Evolutionary conservation across 2,329 filamentous ascomycete genomes (phyloP), one percentile per base, ranked within the genome.

Genomic region (Dichotomopilus funicola): DNA sequence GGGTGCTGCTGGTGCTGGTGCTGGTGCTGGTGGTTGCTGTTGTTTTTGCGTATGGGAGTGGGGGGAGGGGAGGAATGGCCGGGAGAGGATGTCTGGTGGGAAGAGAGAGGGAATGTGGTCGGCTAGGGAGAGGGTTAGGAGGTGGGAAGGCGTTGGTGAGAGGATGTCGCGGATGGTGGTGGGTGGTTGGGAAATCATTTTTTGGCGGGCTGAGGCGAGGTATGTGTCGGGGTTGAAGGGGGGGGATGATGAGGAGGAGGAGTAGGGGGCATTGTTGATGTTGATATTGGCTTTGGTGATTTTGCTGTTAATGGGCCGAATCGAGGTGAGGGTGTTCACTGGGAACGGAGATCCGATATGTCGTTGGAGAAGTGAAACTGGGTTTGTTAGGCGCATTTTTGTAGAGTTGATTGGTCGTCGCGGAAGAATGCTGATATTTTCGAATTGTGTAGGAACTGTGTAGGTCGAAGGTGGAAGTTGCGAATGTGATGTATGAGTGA

Each of bases 1-100:
- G 4, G 27, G 43, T 12, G 43, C 2, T 34, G 7, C 1, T 5
- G 27, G 43, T 12, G 43, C 2, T 34, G 7, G 2, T 42, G 6
- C 13, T 42, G 38, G 38, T 41, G 40, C 6, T 42, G 40, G 10
- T 13, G 40, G 40, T 42, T 11, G 40, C 6, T 40, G 8, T 12
- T 40, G 8, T 12, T 40, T 9, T 9, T 40, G 37, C 37, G 8
- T 1, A 9, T 49, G 49, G 40, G 27, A 52, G 31, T 19, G 46
- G 19, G 31, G 44, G 33, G 27, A 34, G 44, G 40, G 42, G 41
- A 12, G 9, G 63, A 40, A 67, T 73, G 83, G 78, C 27, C 81
- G 72, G 60, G 78, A 75, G 48, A 95, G 78, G 44, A 88, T 81
- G 69, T 85, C 75, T 0, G 83, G 85, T 27, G 77, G 79, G 53